Evolutionary conservation across 495 filamentous ascomycete species (phyloP).

Genomic region (Lophium mytilinum): DNA sequence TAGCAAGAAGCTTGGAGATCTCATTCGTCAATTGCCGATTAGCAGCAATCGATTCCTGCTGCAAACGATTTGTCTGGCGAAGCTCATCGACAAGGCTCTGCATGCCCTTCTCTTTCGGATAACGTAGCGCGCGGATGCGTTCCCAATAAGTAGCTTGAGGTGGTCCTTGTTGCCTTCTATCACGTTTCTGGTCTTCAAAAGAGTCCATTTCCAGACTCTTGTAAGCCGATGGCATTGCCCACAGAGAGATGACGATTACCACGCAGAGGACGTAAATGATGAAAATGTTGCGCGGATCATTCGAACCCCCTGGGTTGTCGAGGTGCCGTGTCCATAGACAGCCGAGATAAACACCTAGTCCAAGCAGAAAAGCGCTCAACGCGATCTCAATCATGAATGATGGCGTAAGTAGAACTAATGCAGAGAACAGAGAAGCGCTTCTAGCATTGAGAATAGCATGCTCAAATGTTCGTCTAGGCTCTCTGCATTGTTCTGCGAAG

Average conservation of each 20-base stretch:
- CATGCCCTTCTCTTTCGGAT: background rate
- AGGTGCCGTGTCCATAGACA: background rate
- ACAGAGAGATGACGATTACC: background rate
- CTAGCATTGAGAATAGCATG: too few species aligned
- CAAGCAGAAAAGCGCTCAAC: background rate
- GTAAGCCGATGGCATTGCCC: background rate
- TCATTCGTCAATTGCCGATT: background rate
- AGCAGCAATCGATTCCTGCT: background rate
- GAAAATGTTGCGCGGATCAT: background rate
- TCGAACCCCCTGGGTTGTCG: background rate
- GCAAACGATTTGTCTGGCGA: background rate
- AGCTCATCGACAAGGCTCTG: background rate
- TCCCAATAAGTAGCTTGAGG: background rate
- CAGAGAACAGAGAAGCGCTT: background rate
- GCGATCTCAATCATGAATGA: background rate
- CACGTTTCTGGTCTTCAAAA: background rate
- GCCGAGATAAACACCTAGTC: conserved; percentile 11
- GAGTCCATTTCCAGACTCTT: background rate
- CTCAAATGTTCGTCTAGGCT: too few species aligned
- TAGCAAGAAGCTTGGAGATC: background rate
- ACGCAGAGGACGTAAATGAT: background rate
- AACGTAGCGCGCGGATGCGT: background rate
- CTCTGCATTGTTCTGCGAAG: too few species aligned
- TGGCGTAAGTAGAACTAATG: background rate
- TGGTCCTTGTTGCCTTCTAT: background rate